Percentiles rank a stretch among this genome's conserved stretches.
These are phyloP conservation scores for Populus nigra DNA, from an alignment of 345 rosid genomes.

Conservation along the genomic window DNA sequence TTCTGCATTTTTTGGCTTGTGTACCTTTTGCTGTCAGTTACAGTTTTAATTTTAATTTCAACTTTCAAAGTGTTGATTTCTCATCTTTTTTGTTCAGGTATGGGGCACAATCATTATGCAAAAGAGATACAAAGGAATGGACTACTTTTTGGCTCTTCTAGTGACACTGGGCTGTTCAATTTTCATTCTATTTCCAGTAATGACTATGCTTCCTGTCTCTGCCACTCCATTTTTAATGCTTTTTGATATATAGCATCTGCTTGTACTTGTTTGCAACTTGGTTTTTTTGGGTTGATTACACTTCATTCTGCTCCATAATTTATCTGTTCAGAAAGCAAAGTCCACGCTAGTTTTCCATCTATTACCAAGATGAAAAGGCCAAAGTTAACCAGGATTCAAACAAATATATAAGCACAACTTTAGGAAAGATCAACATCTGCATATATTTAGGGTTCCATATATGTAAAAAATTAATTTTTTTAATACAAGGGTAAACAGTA, in stretches of 20 bases:
- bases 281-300: too few relatives aligned
- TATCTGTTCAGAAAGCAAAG: too few relatives aligned
- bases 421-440: too few relatives aligned
- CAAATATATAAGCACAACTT: too few relatives aligned
- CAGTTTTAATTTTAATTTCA: neutral
- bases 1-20: neutral
- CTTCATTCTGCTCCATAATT: too few relatives aligned
- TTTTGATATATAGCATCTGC: neutral
- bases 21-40: too few relatives aligned
- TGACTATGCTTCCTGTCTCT: neutral
- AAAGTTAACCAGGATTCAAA: too few relatives aligned
- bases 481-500: too few relatives aligned
- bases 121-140: conserved; percentile 76
- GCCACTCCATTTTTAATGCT: conserved; percentile 9
- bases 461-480: too few relatives aligned
- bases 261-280: neutral
- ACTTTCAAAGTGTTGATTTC: neutral
- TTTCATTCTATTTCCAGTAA: conserved; percentile 89
- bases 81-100: conserved; percentile 16
- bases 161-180: conserved; percentile 90
- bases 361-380: too few relatives aligned
- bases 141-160: conserved; percentile 77
- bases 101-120: conserved; percentile 97
- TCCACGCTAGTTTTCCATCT: too few relatives aligned
- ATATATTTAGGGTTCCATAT: too few relatives aligned